Evolutionary conservation across 1,139 yeast species (phyloP).

Genomic region (Pneumocystis wakefieldiae): DNA sequence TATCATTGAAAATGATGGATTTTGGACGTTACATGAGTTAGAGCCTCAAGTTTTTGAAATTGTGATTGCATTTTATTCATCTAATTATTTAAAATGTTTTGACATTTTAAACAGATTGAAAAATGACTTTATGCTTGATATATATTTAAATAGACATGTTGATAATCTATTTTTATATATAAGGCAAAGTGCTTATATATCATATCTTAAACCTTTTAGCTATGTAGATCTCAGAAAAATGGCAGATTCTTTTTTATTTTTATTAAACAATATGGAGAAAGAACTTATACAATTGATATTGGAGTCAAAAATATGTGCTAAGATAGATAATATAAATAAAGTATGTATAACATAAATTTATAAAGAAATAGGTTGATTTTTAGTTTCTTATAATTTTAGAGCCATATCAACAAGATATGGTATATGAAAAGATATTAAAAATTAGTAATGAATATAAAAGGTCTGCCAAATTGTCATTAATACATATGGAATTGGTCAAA

Average conservation of each 20-base stretch:
- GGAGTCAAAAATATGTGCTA: constrained; percentile 8
- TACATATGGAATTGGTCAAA: neutral
- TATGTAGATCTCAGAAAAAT: constrained; percentile 13
- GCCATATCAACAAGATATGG: neutral
- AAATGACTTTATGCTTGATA: constrained; percentile 14
- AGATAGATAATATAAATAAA: constrained; percentile 1
- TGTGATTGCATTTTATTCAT: constrained; percentile 12
- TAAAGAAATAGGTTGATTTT: neutral
- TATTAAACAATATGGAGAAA: constrained; percentile 8
- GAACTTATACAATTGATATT: constrained; percentile 10
- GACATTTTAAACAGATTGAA: constrained; percentile 9
- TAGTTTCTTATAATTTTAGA: neutral
- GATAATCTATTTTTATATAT: constrained; percentile 10
- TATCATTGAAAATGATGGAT: constrained; percentile 7
- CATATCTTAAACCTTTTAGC: constrained; percentile 14
- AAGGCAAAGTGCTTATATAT: constrained; percentile 14
- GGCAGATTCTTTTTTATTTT: constrained; percentile 12
- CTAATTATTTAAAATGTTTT: constrained; percentile 11
- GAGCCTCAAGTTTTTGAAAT: constrained; percentile 12
- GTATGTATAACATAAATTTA: neutral
- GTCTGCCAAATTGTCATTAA: neutral
- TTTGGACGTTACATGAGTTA: constrained; percentile 11
- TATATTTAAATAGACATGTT: constrained; percentile 14
- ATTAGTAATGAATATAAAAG: neutral
- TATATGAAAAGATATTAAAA: neutral